Evolutionary conservation across 352 stramenopile genomes (phyloP).

Genomic region (Globisporangium paddicum): DNA sequence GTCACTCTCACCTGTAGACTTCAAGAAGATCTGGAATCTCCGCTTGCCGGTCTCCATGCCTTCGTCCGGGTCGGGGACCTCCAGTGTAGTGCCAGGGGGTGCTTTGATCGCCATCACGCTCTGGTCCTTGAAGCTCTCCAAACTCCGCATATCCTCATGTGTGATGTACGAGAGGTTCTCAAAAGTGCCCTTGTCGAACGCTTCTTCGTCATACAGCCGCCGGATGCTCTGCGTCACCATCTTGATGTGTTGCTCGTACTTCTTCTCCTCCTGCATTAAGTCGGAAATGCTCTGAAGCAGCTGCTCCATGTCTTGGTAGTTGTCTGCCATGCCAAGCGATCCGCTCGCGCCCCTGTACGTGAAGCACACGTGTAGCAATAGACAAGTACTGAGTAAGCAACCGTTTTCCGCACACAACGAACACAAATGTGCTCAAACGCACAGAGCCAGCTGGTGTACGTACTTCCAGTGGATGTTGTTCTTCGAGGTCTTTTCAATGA

Average conservation of each 20-base stretch:
- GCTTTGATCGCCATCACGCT: constrained; percentile 94
- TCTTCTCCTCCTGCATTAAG: constrained; percentile 76
- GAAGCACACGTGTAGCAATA: not conserved
- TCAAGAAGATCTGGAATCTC: constrained; percentile 94
- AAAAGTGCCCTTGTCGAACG: constrained; percentile 67
- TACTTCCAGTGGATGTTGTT: constrained; percentile 98
- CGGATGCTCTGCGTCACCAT: constrained; percentile 78
- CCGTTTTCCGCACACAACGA: not conserved
- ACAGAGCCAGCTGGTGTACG: constrained; percentile 8
- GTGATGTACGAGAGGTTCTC: constrained; percentile 85
- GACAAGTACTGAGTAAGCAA: not conserved
- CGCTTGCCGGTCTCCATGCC: constrained; percentile 86
- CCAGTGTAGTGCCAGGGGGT: constrained; percentile 90
- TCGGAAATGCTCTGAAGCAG: constrained; percentile 75
- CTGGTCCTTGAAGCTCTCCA: constrained; percentile 84
- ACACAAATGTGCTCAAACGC: not conserved
- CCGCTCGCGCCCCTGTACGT: constrained; percentile 46
- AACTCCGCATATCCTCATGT: constrained; percentile 83
- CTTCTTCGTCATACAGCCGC: constrained; percentile 79
- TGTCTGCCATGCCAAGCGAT: constrained; percentile 37
- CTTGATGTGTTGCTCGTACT: constrained; percentile 84
- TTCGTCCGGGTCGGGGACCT: constrained; percentile 93
- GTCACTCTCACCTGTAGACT: constrained; percentile 58
- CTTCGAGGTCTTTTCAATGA: constrained; percentile 97
- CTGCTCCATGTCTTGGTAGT: constrained; percentile 64